Evolutionary conservation across 768 basidiomycete genomes (phyloP).

Genomic region (Kwoniella shandongensis): DNA sequence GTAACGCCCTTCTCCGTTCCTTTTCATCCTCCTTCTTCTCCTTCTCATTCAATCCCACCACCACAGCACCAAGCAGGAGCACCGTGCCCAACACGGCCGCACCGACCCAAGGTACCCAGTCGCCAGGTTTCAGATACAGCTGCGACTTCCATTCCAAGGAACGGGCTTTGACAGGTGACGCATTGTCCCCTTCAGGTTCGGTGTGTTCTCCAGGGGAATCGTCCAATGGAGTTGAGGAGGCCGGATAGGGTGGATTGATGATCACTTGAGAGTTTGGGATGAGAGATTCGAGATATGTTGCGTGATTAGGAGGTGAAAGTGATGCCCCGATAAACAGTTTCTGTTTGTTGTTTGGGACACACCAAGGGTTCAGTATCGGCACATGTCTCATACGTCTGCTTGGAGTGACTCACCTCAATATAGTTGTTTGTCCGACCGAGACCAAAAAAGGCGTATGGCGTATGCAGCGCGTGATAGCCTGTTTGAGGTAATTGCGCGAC

Average conservation of each 20-base stretch:
- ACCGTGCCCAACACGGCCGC: constrained; percentile 75
- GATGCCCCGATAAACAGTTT: constrained; percentile 95
- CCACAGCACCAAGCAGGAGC: constrained; percentile 71
- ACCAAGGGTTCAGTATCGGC: background rate
- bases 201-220: background rate
- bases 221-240: background rate
- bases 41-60: constrained; percentile 80
- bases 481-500: constrained; percentile 92
- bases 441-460: constrained; percentile 94
- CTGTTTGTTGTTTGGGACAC: constrained; percentile 25
- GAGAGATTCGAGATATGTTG: constrained; percentile 91
- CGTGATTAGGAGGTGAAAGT: constrained; percentile 68
- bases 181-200: background rate
- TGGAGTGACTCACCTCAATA: constrained; percentile 70
- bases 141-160: constrained; percentile 74
- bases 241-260: constrained; percentile 66
- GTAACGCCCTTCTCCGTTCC: constrained; percentile 81
- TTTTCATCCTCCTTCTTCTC: constrained; percentile 97
- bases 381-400: background rate
- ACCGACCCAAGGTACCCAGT: constrained; percentile 98
- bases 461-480: constrained; percentile 81
- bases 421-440: constrained; percentile 98
- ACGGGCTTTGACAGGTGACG: constrained; percentile 22
- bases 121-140: constrained; percentile 86
- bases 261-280: constrained; percentile 97